phyloP scores from a whole-genome alignment of 805 yeast species.

The Nakazawaea anatomiae region DNA sequence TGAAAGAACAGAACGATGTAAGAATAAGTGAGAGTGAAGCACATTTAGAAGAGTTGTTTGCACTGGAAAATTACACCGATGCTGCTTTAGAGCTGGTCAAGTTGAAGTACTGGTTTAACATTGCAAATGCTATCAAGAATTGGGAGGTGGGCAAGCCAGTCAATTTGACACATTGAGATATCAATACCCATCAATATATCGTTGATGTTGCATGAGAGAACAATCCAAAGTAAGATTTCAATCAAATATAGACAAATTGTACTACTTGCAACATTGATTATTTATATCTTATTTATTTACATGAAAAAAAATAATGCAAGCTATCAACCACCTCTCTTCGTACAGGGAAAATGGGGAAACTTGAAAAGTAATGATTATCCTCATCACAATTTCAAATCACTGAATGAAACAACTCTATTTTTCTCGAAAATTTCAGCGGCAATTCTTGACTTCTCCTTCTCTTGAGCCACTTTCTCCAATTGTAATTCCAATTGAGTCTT shows the following conservation, averaged over 20 bases:
- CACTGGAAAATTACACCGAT: conserved; percentile 40
- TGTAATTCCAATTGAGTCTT: conserved; percentile 6
- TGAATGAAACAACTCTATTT: conserved; percentile 6
- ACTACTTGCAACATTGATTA: too few relatives aligned
- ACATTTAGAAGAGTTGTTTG: conserved; percentile 41
- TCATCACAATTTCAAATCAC: conserved; percentile 7
- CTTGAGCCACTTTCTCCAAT: conserved; percentile 1
- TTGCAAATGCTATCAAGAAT: conserved; percentile 65
- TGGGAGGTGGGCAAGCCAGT: conserved; percentile 73
- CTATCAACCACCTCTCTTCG: too few relatives aligned
- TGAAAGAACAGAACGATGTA: conserved; percentile 50
- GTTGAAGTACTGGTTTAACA: conserved; percentile 80
- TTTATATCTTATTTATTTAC: background rate
- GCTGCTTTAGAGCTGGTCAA: conserved; percentile 65
- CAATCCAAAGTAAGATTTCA: too few relatives aligned
- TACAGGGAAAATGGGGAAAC: background rate
- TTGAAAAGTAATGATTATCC: background rate
- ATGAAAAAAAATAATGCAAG: background rate
- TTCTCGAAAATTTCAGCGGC: conserved; percentile 2
- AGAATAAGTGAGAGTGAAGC: conserved; percentile 45
- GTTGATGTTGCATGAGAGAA: too few relatives aligned
- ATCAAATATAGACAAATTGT: too few relatives aligned
- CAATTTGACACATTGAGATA: conserved; percentile 49
- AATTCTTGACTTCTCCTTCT: background rate
- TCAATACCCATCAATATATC: too few relatives aligned